These are phyloP conservation scores for Annulohypoxylon maeteangense DNA, from an alignment of 495 filamentous ascomycete genomes.

Conservation along the genomic window DNA sequence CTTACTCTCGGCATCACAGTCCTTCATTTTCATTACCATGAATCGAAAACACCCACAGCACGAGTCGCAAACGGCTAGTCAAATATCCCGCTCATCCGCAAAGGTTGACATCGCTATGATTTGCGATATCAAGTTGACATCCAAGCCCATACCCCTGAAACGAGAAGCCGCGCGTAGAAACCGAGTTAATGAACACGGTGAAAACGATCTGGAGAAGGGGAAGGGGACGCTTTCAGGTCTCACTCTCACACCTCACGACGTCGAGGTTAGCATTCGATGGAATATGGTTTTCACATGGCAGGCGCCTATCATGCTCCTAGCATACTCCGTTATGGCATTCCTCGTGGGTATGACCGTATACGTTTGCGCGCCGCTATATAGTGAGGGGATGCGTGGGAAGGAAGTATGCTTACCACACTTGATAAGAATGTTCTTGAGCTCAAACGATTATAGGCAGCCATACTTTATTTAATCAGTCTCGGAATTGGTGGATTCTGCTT, in stretches of 20 bases:
- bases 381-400: constrained; percentile 5
- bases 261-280: constrained; percentile 23
- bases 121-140: not conserved
- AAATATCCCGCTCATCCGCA: not conserved
- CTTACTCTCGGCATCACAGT: constrained; percentile 40
- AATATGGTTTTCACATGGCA: constrained; percentile 52
- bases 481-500: constrained; percentile 36
- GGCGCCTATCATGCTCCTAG: constrained; percentile 46
- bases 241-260: not conserved
- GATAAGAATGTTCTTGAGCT: not conserved
- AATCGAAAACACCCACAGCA: constrained; percentile 5
- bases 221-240: no score
- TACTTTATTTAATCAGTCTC: constrained; percentile 40
- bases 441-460: constrained; percentile 29
- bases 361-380: constrained; percentile 43
- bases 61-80: not conserved
- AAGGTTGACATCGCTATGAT: constrained; percentile 14
- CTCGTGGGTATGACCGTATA: constrained; percentile 46
- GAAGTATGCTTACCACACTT: constrained; percentile 6
- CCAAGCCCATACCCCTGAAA: not conserved
- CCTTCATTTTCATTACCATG: constrained; percentile 42
- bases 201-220: not conserved
- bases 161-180: not conserved
- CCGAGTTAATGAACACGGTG: not conserved
- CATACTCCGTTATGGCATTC: constrained; percentile 44